phyloP scores from a whole-genome alignment of 306 rosid genomes.

The Acacia melanoxylon region DNA sequence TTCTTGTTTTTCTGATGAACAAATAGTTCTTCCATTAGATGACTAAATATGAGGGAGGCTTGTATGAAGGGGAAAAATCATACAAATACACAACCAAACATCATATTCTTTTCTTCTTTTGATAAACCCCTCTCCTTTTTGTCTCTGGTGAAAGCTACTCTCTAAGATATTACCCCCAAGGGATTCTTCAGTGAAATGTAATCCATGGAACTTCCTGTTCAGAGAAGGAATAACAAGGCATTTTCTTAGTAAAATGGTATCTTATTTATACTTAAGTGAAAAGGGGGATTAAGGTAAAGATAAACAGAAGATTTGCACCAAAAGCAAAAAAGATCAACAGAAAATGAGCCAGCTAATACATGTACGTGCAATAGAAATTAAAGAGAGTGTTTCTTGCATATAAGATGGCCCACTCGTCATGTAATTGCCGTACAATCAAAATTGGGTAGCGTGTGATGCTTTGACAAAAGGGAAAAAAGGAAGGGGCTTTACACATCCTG shows the following conservation, averaged over 20 bases:
- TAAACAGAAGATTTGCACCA: slow-evolving; percentile 7
- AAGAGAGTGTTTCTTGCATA: slow-evolving; percentile 13
- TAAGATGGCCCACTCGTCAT: slow-evolving; percentile 32
- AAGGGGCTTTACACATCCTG: slow-evolving; percentile 6
- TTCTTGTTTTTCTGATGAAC: neutral
- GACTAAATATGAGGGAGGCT: neutral
- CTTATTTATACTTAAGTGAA: slow-evolving; percentile 26
- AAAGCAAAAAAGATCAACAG: neutral
- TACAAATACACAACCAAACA: neutral
- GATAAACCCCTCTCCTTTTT: neutral
- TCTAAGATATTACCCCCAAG: slow-evolving; percentile 16
- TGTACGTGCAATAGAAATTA: slow-evolving; percentile 9
- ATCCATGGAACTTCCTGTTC: neutral
- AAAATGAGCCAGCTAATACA: slow-evolving; percentile 2
- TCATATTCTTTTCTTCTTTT: slow-evolving; percentile 30
- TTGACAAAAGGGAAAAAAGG: slow-evolving; percentile 33
- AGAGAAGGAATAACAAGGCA: neutral
- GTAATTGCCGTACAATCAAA: slow-evolving; percentile 41
- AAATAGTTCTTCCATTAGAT: neutral
- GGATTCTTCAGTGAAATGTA: slow-evolving; percentile 21
- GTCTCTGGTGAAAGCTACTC: neutral
- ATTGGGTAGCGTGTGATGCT: slow-evolving; percentile 34
- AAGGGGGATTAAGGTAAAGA: slow-evolving; percentile 22
- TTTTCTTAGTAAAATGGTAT: neutral
- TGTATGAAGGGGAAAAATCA: neutral